Evolutionary conservation across 768 basidiomycete genomes (phyloP).

Genomic region (Cyclocybe aegerita): DNA sequence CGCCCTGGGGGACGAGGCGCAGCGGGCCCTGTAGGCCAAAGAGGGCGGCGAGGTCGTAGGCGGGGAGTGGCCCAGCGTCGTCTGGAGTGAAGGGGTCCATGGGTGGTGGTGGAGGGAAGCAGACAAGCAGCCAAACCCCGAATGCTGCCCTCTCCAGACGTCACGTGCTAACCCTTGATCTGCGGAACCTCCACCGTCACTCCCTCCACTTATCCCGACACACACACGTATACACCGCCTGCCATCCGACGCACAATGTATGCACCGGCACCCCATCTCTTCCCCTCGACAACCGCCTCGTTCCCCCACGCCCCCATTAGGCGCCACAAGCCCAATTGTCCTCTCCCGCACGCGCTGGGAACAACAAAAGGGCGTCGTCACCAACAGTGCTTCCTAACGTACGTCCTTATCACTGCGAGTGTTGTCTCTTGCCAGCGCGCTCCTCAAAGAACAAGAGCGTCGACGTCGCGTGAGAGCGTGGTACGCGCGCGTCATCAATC

Average conservation of each 20-base stretch:
- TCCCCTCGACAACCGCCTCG: too few species aligned
- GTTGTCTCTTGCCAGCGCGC: not conserved
- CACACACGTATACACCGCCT: too few species aligned
- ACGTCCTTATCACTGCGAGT: not conserved
- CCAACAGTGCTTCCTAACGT: too few species aligned
- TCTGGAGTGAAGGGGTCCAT: slow-evolving; percentile 8
- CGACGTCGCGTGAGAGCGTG: not conserved
- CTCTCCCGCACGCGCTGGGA: not conserved
- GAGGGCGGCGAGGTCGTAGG: slow-evolving; percentile 44
- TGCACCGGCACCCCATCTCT: too few species aligned
- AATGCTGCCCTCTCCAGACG: slow-evolving; percentile 12
- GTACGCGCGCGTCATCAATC: slow-evolving; percentile 1
- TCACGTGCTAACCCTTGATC: slow-evolving; percentile 12
- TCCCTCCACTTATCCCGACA: not conserved
- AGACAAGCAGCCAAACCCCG: slow-evolving; percentile 18
- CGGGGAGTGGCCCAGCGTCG: slow-evolving; percentile 38
- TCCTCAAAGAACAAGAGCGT: not conserved
- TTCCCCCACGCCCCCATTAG: not conserved
- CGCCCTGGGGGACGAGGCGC: slow-evolving; percentile 66
- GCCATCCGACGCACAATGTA: too few species aligned
- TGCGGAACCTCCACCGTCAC: not conserved
- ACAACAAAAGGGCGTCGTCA: not conserved
- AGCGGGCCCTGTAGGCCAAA: slow-evolving; percentile 62
- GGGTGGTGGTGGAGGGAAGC: slow-evolving; percentile 12
- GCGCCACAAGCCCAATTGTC: not conserved